phyloP scores from a whole-genome alignment of 352 stramenopile genomes.

The Elongisporangium prolatum region DNA sequence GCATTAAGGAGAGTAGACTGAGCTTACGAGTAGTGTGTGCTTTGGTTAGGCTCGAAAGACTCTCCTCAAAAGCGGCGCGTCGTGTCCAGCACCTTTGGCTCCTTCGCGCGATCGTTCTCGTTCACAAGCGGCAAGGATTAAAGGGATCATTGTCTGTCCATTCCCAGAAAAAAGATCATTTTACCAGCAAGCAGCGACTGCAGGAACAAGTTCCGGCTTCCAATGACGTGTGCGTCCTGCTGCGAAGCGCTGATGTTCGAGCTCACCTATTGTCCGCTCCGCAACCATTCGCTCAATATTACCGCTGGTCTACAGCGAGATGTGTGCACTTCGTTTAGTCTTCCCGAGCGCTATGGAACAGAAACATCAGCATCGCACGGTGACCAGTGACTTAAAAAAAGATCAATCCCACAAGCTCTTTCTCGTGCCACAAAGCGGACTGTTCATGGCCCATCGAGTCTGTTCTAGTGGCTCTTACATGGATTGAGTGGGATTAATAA shows the following conservation, averaged over 20 bases:
- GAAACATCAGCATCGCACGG: background rate
- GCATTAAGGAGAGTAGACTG: background rate
- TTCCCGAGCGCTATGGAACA: background rate
- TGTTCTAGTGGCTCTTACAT: too few relatives aligned
- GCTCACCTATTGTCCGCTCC: background rate
- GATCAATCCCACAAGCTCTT: background rate
- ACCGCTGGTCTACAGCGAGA: background rate
- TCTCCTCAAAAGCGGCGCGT: slow-evolving; percentile 68
- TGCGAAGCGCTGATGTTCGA: background rate
- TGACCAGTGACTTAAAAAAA: background rate
- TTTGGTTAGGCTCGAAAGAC: slow-evolving; percentile 17
- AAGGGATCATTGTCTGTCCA: background rate
- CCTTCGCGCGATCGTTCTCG: slow-evolving; percentile 71
- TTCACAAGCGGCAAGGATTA: slow-evolving; percentile 23
- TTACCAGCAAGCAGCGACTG: background rate
- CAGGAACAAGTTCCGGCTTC: background rate
- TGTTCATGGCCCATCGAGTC: too few relatives aligned
- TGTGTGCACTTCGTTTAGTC: background rate
- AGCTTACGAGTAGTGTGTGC: background rate
- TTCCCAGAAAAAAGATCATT: background rate
- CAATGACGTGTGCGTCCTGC: background rate
- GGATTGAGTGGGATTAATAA: background rate
- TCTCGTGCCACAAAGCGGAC: background rate
- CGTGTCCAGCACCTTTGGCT: slow-evolving; percentile 76
- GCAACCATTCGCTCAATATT: background rate